These are phyloP conservation scores for Dothideomycetes sp. DNA, from an alignment of 2,329 filamentous ascomycete species.

Conservation along the genomic window DNA sequence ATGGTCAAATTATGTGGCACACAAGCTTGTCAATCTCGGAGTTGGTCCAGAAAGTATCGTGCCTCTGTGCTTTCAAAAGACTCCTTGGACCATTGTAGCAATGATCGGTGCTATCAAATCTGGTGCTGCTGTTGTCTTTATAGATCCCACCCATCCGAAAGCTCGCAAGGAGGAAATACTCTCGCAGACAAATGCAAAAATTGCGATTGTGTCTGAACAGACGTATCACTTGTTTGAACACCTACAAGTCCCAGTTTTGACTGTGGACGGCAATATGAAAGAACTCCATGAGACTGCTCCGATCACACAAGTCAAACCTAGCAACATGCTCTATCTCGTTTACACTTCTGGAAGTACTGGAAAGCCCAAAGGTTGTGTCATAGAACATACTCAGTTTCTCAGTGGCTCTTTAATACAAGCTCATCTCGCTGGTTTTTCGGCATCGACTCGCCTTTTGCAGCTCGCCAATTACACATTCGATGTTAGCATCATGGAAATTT, in stretches of 20 bases:
- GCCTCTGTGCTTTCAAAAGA: constrained; percentile 21
- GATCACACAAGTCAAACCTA: too few species aligned
- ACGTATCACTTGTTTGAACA: too few species aligned
- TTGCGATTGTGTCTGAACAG: too few species aligned
- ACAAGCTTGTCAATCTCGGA: constrained; percentile 10
- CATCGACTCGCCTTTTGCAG: neutral
- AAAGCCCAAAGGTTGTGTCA: constrained; percentile 19
- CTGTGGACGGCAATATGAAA: too few species aligned
- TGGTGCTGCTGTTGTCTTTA: too few species aligned
- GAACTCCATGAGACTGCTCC: too few species aligned
- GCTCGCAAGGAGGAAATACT: too few species aligned
- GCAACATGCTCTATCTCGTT: too few species aligned
- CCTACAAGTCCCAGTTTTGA: too few species aligned
- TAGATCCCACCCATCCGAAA: too few species aligned
- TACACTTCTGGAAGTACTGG: constrained; percentile 22
- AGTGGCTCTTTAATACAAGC: neutral
- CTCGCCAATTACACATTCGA: neutral
- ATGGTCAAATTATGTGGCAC: constrained; percentile 15
- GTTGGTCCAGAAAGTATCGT: constrained; percentile 14
- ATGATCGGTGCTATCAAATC: constrained; percentile 24
- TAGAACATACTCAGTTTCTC: constrained; percentile 9
- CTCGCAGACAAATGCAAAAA: too few species aligned
- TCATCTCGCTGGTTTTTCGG: neutral
- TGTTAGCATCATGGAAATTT: neutral
- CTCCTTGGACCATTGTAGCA: constrained; percentile 20